Evolutionary conservation across 2,329 filamentous ascomycete genomes (phyloP).

Genomic region (Talaromyces sp.): DNA sequence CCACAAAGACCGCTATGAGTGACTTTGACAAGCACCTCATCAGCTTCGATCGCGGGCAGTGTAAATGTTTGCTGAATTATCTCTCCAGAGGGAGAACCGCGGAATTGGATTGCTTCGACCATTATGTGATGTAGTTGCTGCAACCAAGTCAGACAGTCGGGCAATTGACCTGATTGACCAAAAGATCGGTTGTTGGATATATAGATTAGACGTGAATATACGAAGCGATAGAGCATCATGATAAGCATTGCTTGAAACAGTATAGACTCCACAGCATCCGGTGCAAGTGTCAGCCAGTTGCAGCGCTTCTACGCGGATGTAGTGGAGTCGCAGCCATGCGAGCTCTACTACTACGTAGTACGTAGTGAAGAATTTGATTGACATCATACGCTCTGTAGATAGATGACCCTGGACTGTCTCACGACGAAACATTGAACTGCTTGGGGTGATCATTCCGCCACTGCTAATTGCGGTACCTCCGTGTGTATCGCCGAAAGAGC

Average conservation of each 20-base stretch:
- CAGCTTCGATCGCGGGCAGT: neutral
- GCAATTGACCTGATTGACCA: neutral
- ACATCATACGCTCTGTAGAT: neutral
- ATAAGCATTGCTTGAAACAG: neutral
- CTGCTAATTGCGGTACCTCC: neutral
- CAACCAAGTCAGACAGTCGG: neutral
- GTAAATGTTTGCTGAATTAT: neutral
- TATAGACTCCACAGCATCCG: neutral
- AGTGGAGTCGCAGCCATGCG: neutral
- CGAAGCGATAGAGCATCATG: neutral
- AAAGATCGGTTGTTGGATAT: neutral
- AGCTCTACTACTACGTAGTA: no score
- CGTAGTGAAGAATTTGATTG: neutral
- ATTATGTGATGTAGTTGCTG: neutral
- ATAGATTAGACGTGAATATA: neutral
- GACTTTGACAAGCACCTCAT: neutral
- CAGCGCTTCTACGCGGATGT: neutral
- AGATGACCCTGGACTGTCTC: no score
- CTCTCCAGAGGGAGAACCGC: neutral
- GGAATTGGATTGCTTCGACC: neutral
- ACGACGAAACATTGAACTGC: neutral
- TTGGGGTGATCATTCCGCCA: neutral
- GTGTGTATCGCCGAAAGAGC: neutral
- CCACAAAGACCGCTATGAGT: neutral
- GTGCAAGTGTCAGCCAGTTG: neutral